Conservation (phyloP, 352 stramenopile species). For the Globisporangium spinosum region DNA sequence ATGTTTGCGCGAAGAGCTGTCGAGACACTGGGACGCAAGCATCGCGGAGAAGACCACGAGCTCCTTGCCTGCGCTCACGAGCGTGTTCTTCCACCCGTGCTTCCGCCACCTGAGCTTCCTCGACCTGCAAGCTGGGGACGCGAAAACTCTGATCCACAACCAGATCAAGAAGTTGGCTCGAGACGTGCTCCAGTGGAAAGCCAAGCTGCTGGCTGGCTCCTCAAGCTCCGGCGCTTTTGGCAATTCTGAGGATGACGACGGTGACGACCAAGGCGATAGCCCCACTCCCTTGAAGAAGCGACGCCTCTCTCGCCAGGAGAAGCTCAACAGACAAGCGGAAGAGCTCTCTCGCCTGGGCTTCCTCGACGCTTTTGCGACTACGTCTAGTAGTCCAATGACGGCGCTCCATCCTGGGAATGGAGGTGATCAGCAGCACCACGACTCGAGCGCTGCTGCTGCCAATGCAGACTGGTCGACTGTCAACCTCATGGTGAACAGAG, state of each 20-base stretch:
- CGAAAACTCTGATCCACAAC: slow-evolving; percentile 5
- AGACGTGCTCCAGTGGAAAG: slow-evolving; percentile 11
- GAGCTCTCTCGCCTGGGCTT: slow-evolving; percentile 20
- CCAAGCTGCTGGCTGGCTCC: background rate
- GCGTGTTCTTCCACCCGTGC: slow-evolving; percentile 25
- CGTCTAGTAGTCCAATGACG: background rate
- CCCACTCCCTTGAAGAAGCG: slow-evolving; percentile 15
- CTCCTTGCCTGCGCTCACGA: slow-evolving; percentile 10
- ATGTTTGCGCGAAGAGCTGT: slow-evolving; percentile 12
- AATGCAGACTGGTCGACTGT: slow-evolving; percentile 1
- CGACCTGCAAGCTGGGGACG: background rate
- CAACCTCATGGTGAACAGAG: slow-evolving; percentile 5
- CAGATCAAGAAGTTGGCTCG: slow-evolving; percentile 10
- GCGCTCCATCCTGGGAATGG: background rate
- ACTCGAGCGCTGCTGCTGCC: background rate
- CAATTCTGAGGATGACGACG: background rate
- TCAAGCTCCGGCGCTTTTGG: background rate
- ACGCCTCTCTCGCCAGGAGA: slow-evolving; percentile 14
- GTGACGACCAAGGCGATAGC: background rate
- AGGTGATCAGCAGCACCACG: background rate
- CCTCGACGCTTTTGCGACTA: slow-evolving; percentile 7
- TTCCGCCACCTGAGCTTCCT: slow-evolving; percentile 24
- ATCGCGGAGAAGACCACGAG: slow-evolving; percentile 4
- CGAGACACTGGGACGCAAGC: slow-evolving; percentile 8
- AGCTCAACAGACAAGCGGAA: slow-evolving; percentile 17